phyloP scores from a whole-genome alignment of 129 eudicot genomes.

The Flaveria trinervia region DNA sequence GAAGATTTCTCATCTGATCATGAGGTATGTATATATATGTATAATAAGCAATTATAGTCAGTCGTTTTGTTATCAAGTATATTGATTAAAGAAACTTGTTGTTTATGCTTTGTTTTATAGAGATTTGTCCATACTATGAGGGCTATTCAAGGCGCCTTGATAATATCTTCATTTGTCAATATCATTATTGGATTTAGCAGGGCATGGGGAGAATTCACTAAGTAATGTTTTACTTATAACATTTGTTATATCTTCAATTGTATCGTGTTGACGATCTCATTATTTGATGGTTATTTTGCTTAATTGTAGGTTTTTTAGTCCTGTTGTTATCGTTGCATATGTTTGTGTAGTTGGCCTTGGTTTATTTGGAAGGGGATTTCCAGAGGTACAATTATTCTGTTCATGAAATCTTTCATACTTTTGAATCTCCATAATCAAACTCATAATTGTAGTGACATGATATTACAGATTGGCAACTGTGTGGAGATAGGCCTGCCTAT shows the following conservation, averaged over 20 bases:
- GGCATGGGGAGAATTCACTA: slow-evolving; percentile 83
- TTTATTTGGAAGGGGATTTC: slow-evolving; percentile 77
- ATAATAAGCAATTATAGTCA: not conserved
- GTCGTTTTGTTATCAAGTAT: not conserved
- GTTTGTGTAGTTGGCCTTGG: slow-evolving; percentile 85
- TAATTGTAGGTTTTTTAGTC: slow-evolving; percentile 73
- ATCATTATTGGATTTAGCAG: slow-evolving; percentile 76
- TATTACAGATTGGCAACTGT: slow-evolving; percentile 71
- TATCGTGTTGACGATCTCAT: not conserved
- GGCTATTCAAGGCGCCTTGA: slow-evolving; percentile 89
- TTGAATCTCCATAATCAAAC: not conserved
- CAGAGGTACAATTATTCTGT: slow-evolving; percentile 52
- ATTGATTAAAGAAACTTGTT: not conserved
- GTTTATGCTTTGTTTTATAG: slow-evolving; percentile 39
- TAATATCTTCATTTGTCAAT: slow-evolving; percentile 78
- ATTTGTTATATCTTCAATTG: not conserved
- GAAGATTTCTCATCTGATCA: slow-evolving; percentile 57
- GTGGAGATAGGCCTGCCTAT: slow-evolving; percentile 92
- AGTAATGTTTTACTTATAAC: slow-evolving; percentile 42
- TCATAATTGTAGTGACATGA: slow-evolving; percentile 1
- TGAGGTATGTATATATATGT: slow-evolving; percentile 45
- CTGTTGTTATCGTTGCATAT: slow-evolving; percentile 71
- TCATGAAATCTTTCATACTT: not conserved
- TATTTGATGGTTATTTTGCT: not conserved
- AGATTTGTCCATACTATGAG: slow-evolving; percentile 86